Evolutionary conservation across 345 rosid species (phyloP).

Genomic region (Geranium brycei): DNA sequence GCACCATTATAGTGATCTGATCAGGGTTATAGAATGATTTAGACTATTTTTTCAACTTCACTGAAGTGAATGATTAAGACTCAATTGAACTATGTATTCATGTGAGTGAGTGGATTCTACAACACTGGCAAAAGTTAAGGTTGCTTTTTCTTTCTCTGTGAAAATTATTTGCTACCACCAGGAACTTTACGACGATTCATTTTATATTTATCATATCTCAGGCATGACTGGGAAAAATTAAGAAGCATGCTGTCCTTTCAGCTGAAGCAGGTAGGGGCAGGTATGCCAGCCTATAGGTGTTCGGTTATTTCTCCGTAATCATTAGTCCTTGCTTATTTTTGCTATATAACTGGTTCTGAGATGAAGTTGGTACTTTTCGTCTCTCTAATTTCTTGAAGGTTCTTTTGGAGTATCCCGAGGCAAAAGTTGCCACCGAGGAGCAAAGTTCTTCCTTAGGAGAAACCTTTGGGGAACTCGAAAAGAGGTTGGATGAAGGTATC

Average conservation of each 20-base stretch:
- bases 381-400: constrained; percentile 37
- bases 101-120: no score
- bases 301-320: constrained; percentile 4
- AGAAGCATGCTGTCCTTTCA: constrained; percentile 50
- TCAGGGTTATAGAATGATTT: no score
- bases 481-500: constrained; percentile 57
- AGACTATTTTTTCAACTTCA: no score
- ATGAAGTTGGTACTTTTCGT: neutral
- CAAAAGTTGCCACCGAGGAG: constrained; percentile 36
- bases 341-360: no score
- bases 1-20: no score
- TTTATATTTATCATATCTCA: constrained; percentile 8
- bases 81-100: no score
- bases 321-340: no score
- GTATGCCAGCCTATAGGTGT: constrained; percentile 25
- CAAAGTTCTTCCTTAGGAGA: constrained; percentile 52
- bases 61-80: no score
- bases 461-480: constrained; percentile 35
- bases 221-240: constrained; percentile 70
- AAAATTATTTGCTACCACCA: no score
- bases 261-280: constrained; percentile 81
- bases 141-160: no score
- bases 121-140: no score
- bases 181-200: no score
- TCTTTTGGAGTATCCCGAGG: constrained; percentile 66